Conservation (phyloP, 169 alveolate genomes). For the Amoebophrya sp. region DNA sequence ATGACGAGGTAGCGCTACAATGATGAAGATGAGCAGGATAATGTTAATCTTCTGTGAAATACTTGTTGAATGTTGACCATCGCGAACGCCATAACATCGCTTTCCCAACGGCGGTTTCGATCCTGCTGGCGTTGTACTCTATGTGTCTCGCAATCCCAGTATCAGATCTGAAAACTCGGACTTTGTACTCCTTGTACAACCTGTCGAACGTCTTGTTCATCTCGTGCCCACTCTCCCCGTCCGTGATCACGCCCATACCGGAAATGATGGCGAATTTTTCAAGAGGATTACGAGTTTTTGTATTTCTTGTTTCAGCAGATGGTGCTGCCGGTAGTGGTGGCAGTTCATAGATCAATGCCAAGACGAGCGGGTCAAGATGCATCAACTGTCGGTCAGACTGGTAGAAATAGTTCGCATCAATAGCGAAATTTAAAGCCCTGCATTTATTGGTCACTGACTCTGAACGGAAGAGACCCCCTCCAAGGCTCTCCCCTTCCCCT, state of each 20-base stretch:
- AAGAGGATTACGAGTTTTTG: not conserved
- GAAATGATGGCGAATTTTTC: constrained; percentile 12
- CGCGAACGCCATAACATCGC: no score
- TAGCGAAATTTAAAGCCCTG: no score
- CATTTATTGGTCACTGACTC: no score
- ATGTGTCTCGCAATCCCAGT: constrained; percentile 28
- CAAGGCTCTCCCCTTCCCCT: no score
- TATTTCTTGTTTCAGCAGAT: not conserved
- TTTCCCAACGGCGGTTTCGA: not conserved
- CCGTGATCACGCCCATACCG: constrained; percentile 33
- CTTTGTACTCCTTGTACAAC: not conserved
- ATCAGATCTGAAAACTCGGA: constrained; percentile 2
- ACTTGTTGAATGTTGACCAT: no score
- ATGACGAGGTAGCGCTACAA: no score
- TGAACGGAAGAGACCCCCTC: no score
- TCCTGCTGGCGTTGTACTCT: constrained; percentile 30
- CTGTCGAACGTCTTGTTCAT: constrained; percentile 20
- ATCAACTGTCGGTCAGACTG: not conserved
- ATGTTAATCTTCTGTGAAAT: no score
- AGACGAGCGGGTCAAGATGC: not conserved
- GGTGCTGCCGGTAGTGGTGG: not conserved
- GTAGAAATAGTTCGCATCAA: not conserved
- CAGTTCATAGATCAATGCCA: not conserved
- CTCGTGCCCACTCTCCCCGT: constrained; percentile 31
- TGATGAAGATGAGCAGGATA: no score